Conservation (phyloP, 176 grass and related monocot genomes). For the Paspalum notatum region DNA sequence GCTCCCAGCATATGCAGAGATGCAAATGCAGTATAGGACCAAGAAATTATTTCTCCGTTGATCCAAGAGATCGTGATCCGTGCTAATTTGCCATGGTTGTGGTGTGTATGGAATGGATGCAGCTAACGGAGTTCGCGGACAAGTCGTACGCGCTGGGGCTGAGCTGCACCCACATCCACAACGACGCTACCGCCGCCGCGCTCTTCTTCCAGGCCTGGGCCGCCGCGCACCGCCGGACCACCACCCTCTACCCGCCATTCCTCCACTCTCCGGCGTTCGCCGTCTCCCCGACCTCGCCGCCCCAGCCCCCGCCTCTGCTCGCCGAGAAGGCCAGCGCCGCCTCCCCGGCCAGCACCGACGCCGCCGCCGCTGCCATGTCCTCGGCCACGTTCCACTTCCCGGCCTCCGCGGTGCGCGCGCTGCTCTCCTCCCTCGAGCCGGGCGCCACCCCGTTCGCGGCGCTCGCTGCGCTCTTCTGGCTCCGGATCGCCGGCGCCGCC, state of each 20-base stretch:
- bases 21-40: not conserved
- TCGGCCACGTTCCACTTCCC: conserved; percentile 84
- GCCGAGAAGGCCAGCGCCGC: conserved; percentile 38
- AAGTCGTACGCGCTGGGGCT: conserved; percentile 71
- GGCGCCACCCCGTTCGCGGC: conserved; percentile 59
- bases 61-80: not conserved
- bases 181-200: conserved; percentile 67
- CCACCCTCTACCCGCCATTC: conserved; percentile 61
- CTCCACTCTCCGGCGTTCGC: conserved; percentile 63
- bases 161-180: conserved; percentile 77
- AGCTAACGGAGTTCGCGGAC: conserved; percentile 87
- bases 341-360: not conserved
- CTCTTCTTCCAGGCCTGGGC: conserved; percentile 73
- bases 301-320: conserved; percentile 36
- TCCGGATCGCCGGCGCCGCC: conserved; percentile 30
- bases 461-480: conserved; percentile 83
- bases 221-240: conserved; percentile 63
- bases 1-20: not conserved
- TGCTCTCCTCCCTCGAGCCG: conserved; percentile 43
- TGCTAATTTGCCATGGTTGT: not conserved
- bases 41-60: no score
- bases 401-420: conserved; percentile 41
- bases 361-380: conserved; percentile 28
- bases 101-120: not conserved
- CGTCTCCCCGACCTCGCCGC: conserved; percentile 17